Percentiles rank a stretch among this genome's conserved stretches.
phyloP scores from a whole-genome alignment of 768 basidiomycete genomes.

The Suillus plorans region DNA sequence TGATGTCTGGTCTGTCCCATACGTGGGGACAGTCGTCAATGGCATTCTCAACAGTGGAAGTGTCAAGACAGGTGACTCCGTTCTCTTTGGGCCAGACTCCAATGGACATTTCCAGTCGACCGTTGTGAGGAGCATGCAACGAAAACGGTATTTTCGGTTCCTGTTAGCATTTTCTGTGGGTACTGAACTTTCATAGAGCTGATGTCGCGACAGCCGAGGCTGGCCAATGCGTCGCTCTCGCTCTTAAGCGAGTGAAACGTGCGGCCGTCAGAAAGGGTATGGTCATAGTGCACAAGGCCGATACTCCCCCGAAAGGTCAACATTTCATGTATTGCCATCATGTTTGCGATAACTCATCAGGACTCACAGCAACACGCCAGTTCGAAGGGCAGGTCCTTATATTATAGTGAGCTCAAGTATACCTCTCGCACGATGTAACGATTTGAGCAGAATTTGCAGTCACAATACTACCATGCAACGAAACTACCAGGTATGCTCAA shows the following conservation, averaged over 20 bases:
- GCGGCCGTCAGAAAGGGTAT: conserved; percentile 89
- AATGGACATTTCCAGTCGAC: conserved; percentile 86
- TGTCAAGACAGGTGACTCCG: conserved; percentile 75
- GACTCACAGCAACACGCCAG: conserved; percentile 59
- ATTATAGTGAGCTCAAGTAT: conserved; percentile 63
- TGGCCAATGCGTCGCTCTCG: conserved; percentile 93
- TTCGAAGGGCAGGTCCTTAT: conserved; percentile 96
- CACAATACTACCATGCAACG: conserved; percentile 92
- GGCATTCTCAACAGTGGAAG: conserved; percentile 79
- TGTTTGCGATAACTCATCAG: not conserved
- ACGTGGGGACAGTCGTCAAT: conserved; percentile 82
- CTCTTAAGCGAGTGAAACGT: conserved; percentile 84
- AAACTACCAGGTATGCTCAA: conserved; percentile 76
- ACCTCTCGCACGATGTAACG: not conserved
- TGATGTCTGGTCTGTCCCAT: conserved; percentile 86
- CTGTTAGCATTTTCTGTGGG: not conserved
- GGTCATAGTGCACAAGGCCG: conserved; percentile 84
- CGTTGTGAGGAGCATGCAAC: conserved; percentile 87
- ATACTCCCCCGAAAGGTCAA: conserved; percentile 73
- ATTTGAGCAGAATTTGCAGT: conserved; percentile 34
- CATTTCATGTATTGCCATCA: not conserved
- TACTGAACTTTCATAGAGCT: conserved; percentile 48
- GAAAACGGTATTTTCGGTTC: conserved; percentile 66
- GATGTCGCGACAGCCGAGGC: conserved; percentile 85
- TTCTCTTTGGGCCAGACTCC: conserved; percentile 88